Percentiles rank a stretch among this genome's conserved stretches.
Conservation (phyloP, 2,329 filamentous ascomycete genomes). For the Fusarium sublunatum region DNA sequence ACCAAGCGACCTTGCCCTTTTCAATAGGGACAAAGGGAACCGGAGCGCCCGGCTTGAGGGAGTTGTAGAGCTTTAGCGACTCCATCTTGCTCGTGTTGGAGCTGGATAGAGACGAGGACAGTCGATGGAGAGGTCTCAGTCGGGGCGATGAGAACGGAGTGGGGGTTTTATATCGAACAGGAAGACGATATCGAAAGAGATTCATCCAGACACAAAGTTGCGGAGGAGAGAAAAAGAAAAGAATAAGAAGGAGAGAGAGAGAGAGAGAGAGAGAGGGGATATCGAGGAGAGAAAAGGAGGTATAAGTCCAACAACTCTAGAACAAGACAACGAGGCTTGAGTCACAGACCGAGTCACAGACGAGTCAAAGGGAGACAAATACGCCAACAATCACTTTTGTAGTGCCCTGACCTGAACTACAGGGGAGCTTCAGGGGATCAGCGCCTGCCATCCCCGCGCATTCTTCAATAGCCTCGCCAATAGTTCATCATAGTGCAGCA, state of each 20-base stretch:
- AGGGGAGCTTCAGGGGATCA: constrained; percentile 20
- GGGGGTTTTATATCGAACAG: constrained; percentile 42
- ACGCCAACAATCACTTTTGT: constrained; percentile 36
- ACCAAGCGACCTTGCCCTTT: constrained; percentile 80
- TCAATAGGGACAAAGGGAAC: constrained; percentile 80
- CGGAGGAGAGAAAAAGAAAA: constrained; percentile 17
- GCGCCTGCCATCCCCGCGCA: constrained; percentile 10
- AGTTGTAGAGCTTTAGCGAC: constrained; percentile 81
- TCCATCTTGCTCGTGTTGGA: constrained; percentile 55
- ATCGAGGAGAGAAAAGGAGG: constrained; percentile 31
- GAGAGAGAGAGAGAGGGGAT: constrained; percentile 28
- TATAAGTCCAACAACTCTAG: constrained; percentile 12
- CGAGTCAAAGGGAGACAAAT: constrained; percentile 39
- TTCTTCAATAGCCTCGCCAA: constrained; percentile 29
- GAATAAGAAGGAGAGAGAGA: constrained; percentile 20
- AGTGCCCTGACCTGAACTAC: constrained; percentile 26
- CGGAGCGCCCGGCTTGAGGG: constrained; percentile 76
- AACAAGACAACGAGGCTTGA: constrained; percentile 36
- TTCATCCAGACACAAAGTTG: constrained; percentile 50
- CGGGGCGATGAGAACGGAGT: constrained; percentile 43
- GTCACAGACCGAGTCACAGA: constrained; percentile 39
- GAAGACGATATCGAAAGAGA: constrained; percentile 50
- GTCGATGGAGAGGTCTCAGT: constrained; percentile 46
- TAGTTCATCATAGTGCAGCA: constrained; percentile 22
- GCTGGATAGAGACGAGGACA: constrained; percentile 49